These are phyloP conservation scores for Hyphopichia pseudoburtonii DNA, from an alignment of 1,139 yeast species.

Conservation along the genomic window DNA sequence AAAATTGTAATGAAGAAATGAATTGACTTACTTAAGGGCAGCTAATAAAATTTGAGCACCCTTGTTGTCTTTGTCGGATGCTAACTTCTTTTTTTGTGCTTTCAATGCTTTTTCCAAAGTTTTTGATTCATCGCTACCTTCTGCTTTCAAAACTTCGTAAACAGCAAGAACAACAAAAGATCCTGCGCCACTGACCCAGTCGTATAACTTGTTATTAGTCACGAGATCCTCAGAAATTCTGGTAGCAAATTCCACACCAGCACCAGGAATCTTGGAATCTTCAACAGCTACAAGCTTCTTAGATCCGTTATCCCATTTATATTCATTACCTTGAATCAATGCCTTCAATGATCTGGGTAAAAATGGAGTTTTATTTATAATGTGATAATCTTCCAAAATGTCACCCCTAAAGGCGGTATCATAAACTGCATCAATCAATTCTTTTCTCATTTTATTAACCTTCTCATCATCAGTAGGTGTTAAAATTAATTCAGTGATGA, in stretches of 20 bases:
- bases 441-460: conserved; percentile 42
- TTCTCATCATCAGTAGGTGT: conserved; percentile 48
- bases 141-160: conserved; percentile 50
- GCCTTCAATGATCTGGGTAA: conserved; percentile 76
- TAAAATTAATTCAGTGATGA: conserved; percentile 71
- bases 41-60: conserved; percentile 73
- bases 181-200: conserved; percentile 78
- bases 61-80: conserved; percentile 60
- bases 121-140: conserved; percentile 34
- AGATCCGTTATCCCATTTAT: conserved; percentile 65
- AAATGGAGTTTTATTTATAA: conserved; percentile 67
- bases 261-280: conserved; percentile 47
- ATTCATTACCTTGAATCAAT: conserved; percentile 69
- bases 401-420: conserved; percentile 64
- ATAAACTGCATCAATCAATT: conserved; percentile 55
- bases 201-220: conserved; percentile 42
- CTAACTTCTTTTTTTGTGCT: conserved; percentile 48
- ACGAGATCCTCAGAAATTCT: conserved; percentile 53
- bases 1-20: too few species aligned
- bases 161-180: conserved; percentile 79
- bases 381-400: conserved; percentile 64
- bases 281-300: conserved; percentile 47
- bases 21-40: too few species aligned
- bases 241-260: conserved; percentile 65
- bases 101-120: conserved; percentile 54